Percentiles rank a stretch among this genome's conserved stretches.
Conservation (phyloP, 2,329 filamentous ascomycete species). For the Hirsutella minnesotensis region DNA sequence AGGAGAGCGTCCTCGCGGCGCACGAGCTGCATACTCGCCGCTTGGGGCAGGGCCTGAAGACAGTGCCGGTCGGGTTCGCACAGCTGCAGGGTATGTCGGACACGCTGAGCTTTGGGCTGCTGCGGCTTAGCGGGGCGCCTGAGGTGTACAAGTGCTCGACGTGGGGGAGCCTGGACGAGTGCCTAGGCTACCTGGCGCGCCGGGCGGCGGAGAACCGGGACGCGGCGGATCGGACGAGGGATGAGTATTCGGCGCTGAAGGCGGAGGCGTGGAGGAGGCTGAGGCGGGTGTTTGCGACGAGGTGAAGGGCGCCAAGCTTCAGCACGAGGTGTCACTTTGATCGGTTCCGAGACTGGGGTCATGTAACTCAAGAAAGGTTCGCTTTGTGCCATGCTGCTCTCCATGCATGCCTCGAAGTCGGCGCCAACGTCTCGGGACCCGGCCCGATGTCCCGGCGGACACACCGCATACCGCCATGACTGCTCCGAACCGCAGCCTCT, state of each 20-base stretch:
- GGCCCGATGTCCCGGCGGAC: too few relatives aligned
- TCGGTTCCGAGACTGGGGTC: too few relatives aligned
- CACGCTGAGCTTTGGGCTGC: slow-evolving; percentile 37
- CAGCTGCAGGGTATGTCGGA: slow-evolving; percentile 49
- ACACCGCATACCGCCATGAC: too few relatives aligned
- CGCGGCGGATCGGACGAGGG: slow-evolving; percentile 18
- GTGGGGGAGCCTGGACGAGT: slow-evolving; percentile 26
- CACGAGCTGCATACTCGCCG: slow-evolving; percentile 27
- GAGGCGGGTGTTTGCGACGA: neutral
- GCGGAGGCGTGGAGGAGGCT: slow-evolving; percentile 19
- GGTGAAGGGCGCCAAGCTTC: neutral
- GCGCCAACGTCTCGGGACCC: too few relatives aligned
- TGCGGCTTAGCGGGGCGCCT: slow-evolving; percentile 22
- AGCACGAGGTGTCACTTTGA: too few relatives aligned
- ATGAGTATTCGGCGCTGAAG: slow-evolving; percentile 19
- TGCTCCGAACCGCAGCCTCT: too few relatives aligned
- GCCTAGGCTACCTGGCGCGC: slow-evolving; percentile 23
- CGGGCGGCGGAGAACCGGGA: slow-evolving; percentile 27
- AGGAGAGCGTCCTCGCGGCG: slow-evolving; percentile 26
- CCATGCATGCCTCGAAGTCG: too few relatives aligned
- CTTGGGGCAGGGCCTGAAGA: slow-evolving; percentile 17
- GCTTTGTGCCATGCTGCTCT: too few relatives aligned
- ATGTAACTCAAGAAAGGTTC: too few relatives aligned
- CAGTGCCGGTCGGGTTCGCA: slow-evolving; percentile 30
- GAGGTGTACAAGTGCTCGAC: slow-evolving; percentile 28